Conservation (phyloP, 768 basidiomycete genomes). For the Asterophora parasitica region DNA sequence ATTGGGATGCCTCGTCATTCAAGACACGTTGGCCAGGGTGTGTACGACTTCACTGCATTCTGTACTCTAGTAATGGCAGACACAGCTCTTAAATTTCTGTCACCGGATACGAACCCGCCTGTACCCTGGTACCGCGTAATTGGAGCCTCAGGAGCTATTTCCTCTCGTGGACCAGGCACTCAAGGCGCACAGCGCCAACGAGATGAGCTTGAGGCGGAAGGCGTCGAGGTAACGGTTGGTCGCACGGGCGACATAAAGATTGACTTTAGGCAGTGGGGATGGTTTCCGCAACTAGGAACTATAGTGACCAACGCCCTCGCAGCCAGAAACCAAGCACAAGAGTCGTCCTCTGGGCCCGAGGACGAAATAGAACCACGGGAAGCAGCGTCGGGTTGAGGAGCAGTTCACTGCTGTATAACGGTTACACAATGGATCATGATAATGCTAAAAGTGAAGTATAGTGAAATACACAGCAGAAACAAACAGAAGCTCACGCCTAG, state of each 20-base stretch:
- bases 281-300: constrained; percentile 49
- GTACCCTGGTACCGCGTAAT: constrained; percentile 84
- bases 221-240: constrained; percentile 64
- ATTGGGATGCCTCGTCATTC: constrained; percentile 77
- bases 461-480: neutral
- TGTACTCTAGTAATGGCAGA: neutral
- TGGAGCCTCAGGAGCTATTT: constrained; percentile 64
- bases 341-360: constrained; percentile 5
- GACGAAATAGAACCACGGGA: neutral
- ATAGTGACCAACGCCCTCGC: constrained; percentile 11
- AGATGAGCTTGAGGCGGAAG: constrained; percentile 75
- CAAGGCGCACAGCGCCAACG: constrained; percentile 72
- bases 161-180: constrained; percentile 82
- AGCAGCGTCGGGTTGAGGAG: neutral
- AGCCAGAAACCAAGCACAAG: constrained; percentile 4
- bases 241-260: constrained; percentile 56
- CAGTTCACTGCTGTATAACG: neutral
- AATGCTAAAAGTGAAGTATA: constrained; percentile 1
- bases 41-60: constrained; percentile 5
- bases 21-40: constrained; percentile 81
- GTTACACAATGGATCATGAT: neutral
- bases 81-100: constrained; percentile 74
- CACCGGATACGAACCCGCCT: constrained; percentile 52
- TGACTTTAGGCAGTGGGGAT: constrained; percentile 53
- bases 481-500: neutral